Evolutionary conservation across 129 eudicot species (phyloP).

Genomic region (Pulicaria dysenterica): DNA sequence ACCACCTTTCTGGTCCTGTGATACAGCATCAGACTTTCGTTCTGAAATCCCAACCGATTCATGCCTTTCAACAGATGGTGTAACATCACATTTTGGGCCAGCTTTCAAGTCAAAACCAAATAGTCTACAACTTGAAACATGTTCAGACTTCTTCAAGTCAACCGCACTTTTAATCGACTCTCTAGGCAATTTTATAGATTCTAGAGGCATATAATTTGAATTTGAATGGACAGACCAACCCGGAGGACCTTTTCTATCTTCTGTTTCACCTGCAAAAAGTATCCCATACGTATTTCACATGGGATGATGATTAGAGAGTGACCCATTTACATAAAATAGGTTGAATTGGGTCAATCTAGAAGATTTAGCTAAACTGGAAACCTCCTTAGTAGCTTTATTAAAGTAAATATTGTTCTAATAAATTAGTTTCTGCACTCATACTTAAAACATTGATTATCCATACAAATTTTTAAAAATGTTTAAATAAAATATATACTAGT

Average conservation of each 20-base stretch:
- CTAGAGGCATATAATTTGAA: constrained; percentile 37
- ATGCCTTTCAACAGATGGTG: constrained; percentile 28
- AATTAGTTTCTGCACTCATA: no score
- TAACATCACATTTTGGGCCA: constrained; percentile 33
- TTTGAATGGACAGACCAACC: constrained; percentile 51
- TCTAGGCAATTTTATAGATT: constrained; percentile 27
- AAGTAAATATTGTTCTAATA: no score
- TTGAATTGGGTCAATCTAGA: background rate
- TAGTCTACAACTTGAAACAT: constrained; percentile 58
- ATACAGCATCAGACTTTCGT: constrained; percentile 43
- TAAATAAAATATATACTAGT: background rate
- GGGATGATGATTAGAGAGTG: constrained; percentile 20
- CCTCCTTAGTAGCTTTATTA: background rate
- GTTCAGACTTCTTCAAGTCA: constrained; percentile 51
- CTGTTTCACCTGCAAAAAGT: constrained; percentile 44
- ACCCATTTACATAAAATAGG: background rate
- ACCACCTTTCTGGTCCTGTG: constrained; percentile 55
- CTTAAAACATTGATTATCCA: background rate
- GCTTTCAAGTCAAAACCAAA: constrained; percentile 76
- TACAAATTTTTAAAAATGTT: background rate
- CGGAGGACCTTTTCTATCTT: constrained; percentile 51
- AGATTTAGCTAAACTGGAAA: background rate
- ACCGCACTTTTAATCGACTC: constrained; percentile 17
- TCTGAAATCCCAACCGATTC: constrained; percentile 47
- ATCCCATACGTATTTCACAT: constrained; percentile 30